These are phyloP conservation scores for Salix purpurea DNA, from an alignment of 345 rosid genomes.

Conservation along the genomic window DNA sequence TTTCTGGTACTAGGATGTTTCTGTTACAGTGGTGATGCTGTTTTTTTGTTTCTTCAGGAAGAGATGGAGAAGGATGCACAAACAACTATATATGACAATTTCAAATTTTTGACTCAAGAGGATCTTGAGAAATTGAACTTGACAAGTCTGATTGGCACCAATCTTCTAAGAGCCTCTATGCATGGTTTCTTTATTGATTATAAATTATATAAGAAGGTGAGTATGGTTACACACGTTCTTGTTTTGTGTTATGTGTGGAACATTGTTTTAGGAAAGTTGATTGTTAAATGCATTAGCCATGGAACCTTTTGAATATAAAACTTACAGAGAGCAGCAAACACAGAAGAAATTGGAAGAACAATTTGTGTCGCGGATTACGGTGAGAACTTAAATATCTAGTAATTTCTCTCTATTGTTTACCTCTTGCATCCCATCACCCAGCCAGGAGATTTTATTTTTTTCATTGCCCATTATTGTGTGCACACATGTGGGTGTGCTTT, in stretches of 20 bases:
- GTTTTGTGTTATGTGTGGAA: not conserved
- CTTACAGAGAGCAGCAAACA: slow-evolving; percentile 56
- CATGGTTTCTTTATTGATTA: slow-evolving; percentile 84
- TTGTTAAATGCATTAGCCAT: too few species aligned
- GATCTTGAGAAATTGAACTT: slow-evolving; percentile 78
- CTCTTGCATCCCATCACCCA: not conserved
- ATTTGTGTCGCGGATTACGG: slow-evolving; percentile 66
- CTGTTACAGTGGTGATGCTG: not conserved
- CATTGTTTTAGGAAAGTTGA: not conserved
- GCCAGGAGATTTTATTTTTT: not conserved
- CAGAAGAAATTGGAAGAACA: slow-evolving; percentile 56
- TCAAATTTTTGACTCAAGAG: slow-evolving; percentile 78
- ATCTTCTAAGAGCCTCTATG: slow-evolving; percentile 82
- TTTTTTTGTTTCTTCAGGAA: slow-evolving; percentile 51
- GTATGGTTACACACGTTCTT: not conserved
- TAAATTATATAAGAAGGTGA: slow-evolving; percentile 72
- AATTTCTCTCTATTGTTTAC: not conserved
- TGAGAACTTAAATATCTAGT: slow-evolving; percentile 25
- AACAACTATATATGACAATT: slow-evolving; percentile 75
- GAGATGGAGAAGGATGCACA: slow-evolving; percentile 87
- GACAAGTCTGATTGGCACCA: slow-evolving; percentile 81
- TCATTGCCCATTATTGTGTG: not conserved
- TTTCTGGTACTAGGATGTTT: slow-evolving; percentile 9
- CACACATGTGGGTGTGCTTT: too few species aligned
- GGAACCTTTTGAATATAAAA: too few species aligned